Evolutionary conservation across 2,329 filamentous ascomycete genomes (phyloP).

Genomic region (Neopestalotiopsis rosae): DNA sequence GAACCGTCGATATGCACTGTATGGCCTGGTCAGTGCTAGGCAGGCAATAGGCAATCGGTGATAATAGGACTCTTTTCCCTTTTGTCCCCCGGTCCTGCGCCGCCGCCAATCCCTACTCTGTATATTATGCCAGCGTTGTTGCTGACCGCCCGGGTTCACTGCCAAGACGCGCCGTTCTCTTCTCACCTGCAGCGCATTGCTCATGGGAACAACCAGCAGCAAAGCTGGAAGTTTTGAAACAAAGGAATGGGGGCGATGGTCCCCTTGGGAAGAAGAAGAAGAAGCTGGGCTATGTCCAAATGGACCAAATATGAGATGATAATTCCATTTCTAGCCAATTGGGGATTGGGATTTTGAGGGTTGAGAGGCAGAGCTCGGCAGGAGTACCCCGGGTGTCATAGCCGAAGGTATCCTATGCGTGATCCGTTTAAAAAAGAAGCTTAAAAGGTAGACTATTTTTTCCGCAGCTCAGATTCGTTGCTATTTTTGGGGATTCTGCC

Average conservation of each 20-base stretch:
- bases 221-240: background rate
- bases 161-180: background rate
- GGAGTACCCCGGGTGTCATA: background rate
- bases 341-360: too few species aligned
- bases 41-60: too few species aligned
- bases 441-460: background rate
- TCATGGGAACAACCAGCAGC: background rate
- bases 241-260: background rate
- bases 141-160: background rate
- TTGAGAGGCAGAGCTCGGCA: too few species aligned
- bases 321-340: too few species aligned
- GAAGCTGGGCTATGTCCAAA: too few species aligned
- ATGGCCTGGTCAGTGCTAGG: too few species aligned
- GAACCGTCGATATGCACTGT: too few species aligned
- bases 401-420: background rate
- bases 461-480: background rate
- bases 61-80: too few species aligned
- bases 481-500: background rate
- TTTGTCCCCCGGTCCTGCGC: background rate
- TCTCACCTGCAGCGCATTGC: background rate
- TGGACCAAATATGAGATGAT: too few species aligned
- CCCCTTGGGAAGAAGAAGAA: too few species aligned
- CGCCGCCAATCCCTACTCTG: background rate
- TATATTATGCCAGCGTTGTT: background rate
- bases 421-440: constrained; percentile 3